Percentiles rank a stretch among this genome's conserved stretches.
Conservation (phyloP, 148 eudicot species). For the Vaccinium corymbosum region DNA sequence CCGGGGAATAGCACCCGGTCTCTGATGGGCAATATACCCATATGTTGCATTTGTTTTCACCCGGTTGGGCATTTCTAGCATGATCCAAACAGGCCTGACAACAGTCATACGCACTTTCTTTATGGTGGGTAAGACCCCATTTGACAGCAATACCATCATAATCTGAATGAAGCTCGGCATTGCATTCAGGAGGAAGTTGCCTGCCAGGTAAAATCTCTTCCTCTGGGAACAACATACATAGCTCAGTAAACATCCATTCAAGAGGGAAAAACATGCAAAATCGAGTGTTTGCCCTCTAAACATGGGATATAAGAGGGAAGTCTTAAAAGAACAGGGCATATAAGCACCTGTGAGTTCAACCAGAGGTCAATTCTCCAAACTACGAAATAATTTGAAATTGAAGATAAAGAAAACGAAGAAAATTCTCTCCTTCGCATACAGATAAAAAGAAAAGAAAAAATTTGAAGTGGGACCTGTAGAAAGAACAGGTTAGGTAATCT, state of each 20-base stretch:
- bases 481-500: not conserved
- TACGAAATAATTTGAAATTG: not conserved
- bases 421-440: not conserved
- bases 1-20: constrained; percentile 85
- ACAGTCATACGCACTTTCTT: constrained; percentile 92
- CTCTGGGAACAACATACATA: constrained; percentile 34
- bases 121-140: constrained; percentile 93
- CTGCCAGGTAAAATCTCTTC: constrained; percentile 67
- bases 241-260: not conserved
- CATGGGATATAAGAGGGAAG: not conserved
- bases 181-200: constrained; percentile 74
- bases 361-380: not conserved
- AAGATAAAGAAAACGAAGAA: not conserved
- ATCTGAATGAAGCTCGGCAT: constrained; percentile 74
- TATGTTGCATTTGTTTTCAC: constrained; percentile 72
- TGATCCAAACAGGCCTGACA: constrained; percentile 93
- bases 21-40: constrained; percentile 98
- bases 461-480: not conserved
- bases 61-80: constrained; percentile 64
- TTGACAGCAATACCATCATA: constrained; percentile 80
- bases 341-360: not conserved
- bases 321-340: not conserved
- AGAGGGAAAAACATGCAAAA: not conserved
- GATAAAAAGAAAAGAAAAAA: too few species aligned
- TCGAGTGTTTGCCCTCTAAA: not conserved